phyloP scores from a whole-genome alignment of 2,329 filamentous ascomycete species.

The Exophiala sideris region DNA sequence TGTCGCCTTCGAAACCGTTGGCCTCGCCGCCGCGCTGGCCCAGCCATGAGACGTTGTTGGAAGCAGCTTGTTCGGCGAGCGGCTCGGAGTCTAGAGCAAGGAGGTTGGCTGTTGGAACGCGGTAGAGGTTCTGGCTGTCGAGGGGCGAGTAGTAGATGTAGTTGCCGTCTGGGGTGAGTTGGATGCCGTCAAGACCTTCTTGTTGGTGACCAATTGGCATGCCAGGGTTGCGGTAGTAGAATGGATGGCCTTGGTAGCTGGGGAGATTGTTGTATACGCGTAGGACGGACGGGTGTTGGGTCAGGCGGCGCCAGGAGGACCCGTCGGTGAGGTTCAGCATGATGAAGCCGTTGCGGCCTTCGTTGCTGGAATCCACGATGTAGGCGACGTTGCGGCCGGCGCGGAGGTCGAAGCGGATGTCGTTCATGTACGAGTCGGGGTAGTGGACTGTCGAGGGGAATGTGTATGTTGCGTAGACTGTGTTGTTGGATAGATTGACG shows the following conservation, averaged over 20 bases:
- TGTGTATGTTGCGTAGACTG: slow-evolving; percentile 40
- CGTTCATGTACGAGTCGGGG: slow-evolving; percentile 48
- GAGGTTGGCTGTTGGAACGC: slow-evolving; percentile 37
- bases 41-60: slow-evolving; percentile 46
- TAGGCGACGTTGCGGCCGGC: slow-evolving; percentile 44
- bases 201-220: slow-evolving; percentile 29
- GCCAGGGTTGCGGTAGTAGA: slow-evolving; percentile 31
- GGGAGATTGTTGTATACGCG: slow-evolving; percentile 32
- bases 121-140: slow-evolving; percentile 35
- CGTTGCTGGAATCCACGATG: slow-evolving; percentile 45
- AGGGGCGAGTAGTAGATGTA: slow-evolving; percentile 45
- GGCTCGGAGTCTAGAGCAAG: slow-evolving; percentile 32
- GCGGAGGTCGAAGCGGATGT: slow-evolving; percentile 47
- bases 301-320: slow-evolving; percentile 23
- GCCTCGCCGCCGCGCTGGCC: slow-evolving; percentile 46
- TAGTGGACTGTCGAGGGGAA: slow-evolving; percentile 43
- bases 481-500: slow-evolving; percentile 41
- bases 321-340: slow-evolving; percentile 32
- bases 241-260: slow-evolving; percentile 36
- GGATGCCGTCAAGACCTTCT: slow-evolving; percentile 36
- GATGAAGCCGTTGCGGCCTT: slow-evolving; percentile 47
- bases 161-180: slow-evolving; percentile 35
- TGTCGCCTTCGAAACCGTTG: slow-evolving; percentile 46
- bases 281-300: slow-evolving; percentile 27
- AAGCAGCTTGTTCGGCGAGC: slow-evolving; percentile 40